Evolutionary conservation across 768 basidiomycete species (phyloP).

Genomic region (Lentinula guzmanii): DNA sequence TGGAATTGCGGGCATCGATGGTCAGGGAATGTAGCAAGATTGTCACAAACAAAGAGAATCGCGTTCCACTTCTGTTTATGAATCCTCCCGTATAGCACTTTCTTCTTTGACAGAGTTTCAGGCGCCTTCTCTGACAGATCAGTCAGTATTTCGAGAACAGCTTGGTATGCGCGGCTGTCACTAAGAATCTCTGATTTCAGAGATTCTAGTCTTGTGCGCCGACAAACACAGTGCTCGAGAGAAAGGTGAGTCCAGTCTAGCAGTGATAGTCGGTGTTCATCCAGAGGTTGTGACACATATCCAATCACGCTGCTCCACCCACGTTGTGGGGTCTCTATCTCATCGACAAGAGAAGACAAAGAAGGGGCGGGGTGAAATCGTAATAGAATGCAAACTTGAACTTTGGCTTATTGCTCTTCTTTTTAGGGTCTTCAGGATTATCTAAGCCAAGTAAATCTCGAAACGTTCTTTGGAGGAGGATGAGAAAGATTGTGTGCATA

Average conservation of each 20-base stretch:
- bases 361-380: background rate
- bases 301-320: background rate
- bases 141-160: background rate
- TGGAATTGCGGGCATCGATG: background rate
- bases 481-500: constrained; percentile 23
- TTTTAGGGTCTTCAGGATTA: background rate
- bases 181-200: background rate
- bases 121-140: background rate
- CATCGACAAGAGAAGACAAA: background rate
- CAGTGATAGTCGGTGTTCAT: background rate
- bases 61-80: background rate
- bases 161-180: background rate
- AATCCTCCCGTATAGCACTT: background rate
- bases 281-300: background rate
- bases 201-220: background rate
- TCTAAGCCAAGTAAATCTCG: background rate
- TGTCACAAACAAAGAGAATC: background rate
- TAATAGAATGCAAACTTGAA: background rate
- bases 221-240: background rate
- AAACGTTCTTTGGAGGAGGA: background rate
- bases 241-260: background rate
- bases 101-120: background rate
- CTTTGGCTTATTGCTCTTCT: background rate
- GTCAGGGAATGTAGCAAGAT: background rate
- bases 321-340: too few species aligned